Conservation (phyloP, 108 stramenopile species). For the Cyclotella cryptica region DNA sequence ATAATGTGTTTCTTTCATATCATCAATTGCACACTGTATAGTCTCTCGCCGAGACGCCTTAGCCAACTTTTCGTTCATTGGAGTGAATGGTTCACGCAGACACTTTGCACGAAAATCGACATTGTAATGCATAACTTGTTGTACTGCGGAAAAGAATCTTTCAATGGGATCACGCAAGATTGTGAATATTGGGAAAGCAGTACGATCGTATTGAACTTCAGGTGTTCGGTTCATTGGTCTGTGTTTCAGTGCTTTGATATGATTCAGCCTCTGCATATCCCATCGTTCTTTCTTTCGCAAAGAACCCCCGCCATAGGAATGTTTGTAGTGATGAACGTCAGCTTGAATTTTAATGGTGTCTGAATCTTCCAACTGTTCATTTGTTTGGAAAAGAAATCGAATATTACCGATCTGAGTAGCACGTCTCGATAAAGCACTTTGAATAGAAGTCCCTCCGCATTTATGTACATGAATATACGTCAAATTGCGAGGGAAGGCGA, state of each 20-base stretch:
- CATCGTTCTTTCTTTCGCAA: too few species aligned
- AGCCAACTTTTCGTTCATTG: conserved; percentile 2
- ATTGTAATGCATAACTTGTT: too few species aligned
- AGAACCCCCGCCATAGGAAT: too few species aligned
- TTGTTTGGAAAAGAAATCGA: background rate
- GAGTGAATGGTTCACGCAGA: conserved; percentile 7
- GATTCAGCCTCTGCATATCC: too few species aligned
- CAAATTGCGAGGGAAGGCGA: conserved; percentile 6
- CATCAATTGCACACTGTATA: conserved; percentile 28
- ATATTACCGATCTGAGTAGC: conserved; percentile 5
- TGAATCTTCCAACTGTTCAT: conserved; percentile 1
- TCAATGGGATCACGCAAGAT: too few species aligned
- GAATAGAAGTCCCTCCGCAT: conserved; percentile 39
- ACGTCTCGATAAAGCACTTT: too few species aligned
- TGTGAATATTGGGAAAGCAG: too few species aligned
- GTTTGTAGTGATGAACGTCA: conserved; percentile 27
- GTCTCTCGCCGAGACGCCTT: conserved; percentile 7
- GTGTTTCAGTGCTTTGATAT: too few species aligned
- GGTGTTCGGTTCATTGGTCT: too few species aligned
- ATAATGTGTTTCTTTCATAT: conserved; percentile 26
- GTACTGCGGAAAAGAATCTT: too few species aligned
- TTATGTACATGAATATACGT: conserved; percentile 40
- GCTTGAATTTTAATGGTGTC: conserved; percentile 3
- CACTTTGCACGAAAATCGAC: conserved; percentile 30
- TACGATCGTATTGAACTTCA: too few species aligned